Evolutionary conservation across 2,329 filamentous ascomycete species (phyloP).

Genomic region (Cladophialophora psammophila): DNA sequence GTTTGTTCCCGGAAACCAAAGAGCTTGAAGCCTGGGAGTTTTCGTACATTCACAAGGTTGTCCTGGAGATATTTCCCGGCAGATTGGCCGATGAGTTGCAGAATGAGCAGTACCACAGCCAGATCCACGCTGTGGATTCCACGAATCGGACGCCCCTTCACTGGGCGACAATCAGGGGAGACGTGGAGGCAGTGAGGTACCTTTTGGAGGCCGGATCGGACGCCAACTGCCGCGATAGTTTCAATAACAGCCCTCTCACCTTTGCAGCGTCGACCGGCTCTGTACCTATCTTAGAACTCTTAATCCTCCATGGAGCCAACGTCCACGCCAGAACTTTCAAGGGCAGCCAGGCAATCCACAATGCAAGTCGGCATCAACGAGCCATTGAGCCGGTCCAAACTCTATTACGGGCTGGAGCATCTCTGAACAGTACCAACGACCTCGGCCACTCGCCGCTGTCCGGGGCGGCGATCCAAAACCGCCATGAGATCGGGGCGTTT

Average conservation of each 20-base stretch:
- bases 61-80: neutral
- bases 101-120: neutral
- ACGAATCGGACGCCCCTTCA: conserved; percentile 15
- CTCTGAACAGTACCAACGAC: neutral
- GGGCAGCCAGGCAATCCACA: neutral
- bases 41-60: neutral
- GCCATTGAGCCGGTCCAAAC: neutral
- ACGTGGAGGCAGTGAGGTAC: neutral
- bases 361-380: neutral
- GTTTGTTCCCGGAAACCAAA: neutral
- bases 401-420: neutral
- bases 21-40: neutral
- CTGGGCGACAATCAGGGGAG: conserved; percentile 12
- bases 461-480: neutral
- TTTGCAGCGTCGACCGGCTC: neutral
- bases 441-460: neutral
- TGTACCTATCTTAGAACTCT: neutral
- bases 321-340: neutral
- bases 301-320: neutral
- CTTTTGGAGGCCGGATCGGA: neutral
- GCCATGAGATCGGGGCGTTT: neutral
- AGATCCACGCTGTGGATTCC: neutral
- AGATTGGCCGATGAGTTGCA: neutral
- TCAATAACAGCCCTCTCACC: neutral
- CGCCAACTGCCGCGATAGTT: neutral